These are phyloP conservation scores for Stemphylium vesicarium DNA, from an alignment of 2,329 filamentous ascomycete genomes.

Conservation along the genomic window DNA sequence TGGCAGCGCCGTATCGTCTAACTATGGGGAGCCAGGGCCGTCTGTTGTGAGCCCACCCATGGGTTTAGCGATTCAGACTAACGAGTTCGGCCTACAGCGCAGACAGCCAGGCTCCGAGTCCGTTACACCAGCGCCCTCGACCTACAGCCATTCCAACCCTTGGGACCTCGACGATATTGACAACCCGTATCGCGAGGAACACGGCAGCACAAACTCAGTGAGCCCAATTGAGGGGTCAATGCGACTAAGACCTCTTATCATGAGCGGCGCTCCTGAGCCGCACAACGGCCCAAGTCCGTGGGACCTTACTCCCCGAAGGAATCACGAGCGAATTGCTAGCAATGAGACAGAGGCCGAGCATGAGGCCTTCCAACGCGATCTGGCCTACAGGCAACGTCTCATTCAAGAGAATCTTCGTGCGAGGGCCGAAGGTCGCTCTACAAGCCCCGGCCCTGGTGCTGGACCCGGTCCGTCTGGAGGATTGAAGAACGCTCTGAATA, in stretches of 20 bases:
- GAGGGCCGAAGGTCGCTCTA: slow-evolving; percentile 61
- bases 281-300: slow-evolving; percentile 41
- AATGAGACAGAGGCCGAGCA: slow-evolving; percentile 62
- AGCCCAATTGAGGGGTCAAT: slow-evolving; percentile 42
- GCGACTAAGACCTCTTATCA: slow-evolving; percentile 11
- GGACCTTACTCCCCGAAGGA: slow-evolving; percentile 57
- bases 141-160: slow-evolving; percentile 60
- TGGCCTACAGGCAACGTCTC: slow-evolving; percentile 72
- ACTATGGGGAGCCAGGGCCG: slow-evolving; percentile 60
- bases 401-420: slow-evolving; percentile 76
- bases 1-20: slow-evolving; percentile 80
- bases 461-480: slow-evolving; percentile 41
- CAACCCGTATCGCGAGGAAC: slow-evolving; percentile 46
- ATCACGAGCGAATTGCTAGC: slow-evolving; percentile 58
- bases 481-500: slow-evolving; percentile 65
- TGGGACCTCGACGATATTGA: slow-evolving; percentile 62
- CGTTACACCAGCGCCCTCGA: slow-evolving; percentile 55
- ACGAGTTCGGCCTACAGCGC: slow-evolving; percentile 38
- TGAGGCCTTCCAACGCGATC: slow-evolving; percentile 75
- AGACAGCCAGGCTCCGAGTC: slow-evolving; percentile 40
- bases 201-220: slow-evolving; percentile 44
- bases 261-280: slow-evolving; percentile 16
- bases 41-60: slow-evolving; percentile 53
- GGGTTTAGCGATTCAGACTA: slow-evolving; percentile 44
- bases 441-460: slow-evolving; percentile 46